phyloP scores from a whole-genome alignment of 805 yeast genomes.

The Starmera pachycereana region DNA sequence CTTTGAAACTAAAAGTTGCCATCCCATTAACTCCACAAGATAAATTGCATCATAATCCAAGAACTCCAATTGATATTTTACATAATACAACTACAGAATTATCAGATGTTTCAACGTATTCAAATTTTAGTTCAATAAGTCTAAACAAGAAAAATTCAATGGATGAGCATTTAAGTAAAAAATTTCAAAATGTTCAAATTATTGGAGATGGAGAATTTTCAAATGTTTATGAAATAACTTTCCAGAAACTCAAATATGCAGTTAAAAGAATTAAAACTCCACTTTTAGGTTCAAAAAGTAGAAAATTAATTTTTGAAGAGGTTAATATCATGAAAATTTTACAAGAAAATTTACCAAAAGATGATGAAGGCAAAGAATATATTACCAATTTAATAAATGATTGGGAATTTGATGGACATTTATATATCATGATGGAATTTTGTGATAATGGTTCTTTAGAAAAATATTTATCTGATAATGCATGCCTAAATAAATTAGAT shows the following conservation, averaged over 20 bases:
- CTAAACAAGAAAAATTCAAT: conserved; percentile 5
- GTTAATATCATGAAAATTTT: conserved; percentile 52
- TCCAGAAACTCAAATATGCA: conserved; percentile 60
- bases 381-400: conserved; percentile 71
- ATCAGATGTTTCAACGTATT: conserved; percentile 7
- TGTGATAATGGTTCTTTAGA: conserved; percentile 92
- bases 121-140: conserved; percentile 16
- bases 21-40: conserved; percentile 10
- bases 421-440: conserved; percentile 88
- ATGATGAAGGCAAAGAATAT: conserved; percentile 62
- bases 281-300: conserved; percentile 44
- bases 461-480: conserved; percentile 68
- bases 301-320: conserved; percentile 58
- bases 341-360: conserved; percentile 28
- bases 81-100: conserved; percentile 12
- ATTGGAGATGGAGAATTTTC: conserved; percentile 89
- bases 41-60: conserved; percentile 18
- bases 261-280: conserved; percentile 78
- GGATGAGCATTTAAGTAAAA: conserved; percentile 36
- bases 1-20: conserved; percentile 9
- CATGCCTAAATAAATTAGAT: conserved; percentile 68
- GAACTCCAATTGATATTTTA: conserved; percentile 17
- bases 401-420: conserved; percentile 70
- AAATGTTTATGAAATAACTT: conserved; percentile 71
- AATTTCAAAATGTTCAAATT: conserved; percentile 51